Conservation (phyloP, 805 yeast genomes). For the Candida verbasci region DNA sequence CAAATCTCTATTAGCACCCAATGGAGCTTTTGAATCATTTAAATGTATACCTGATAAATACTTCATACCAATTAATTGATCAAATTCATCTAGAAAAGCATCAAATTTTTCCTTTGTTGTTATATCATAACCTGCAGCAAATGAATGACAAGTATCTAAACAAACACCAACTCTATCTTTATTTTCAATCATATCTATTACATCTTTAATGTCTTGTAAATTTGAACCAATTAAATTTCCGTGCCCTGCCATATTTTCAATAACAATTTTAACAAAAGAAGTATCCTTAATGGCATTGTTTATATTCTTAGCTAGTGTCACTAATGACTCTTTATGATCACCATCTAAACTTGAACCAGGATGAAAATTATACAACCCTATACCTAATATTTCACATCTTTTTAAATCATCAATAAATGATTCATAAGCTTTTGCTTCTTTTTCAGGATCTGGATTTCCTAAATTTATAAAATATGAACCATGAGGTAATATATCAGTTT, state of each 20-base stretch:
- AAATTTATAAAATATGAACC: conserved; percentile 91
- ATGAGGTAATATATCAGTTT: conserved; percentile 84
- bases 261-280: conserved; percentile 73
- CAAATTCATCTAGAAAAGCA: conserved; percentile 74
- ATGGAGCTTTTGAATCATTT: conserved; percentile 93
- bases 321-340: conserved; percentile 61
- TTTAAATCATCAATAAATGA: conserved; percentile 82
- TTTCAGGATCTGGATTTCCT: conserved; percentile 84
- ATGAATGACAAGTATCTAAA: conserved; percentile 92
- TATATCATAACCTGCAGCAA: conserved; percentile 94
- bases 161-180: conserved; percentile 91
- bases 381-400: conserved; percentile 79
- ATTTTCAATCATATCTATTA: conserved; percentile 74
- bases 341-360: conserved; percentile 82
- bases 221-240: conserved; percentile 85
- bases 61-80: conserved; percentile 64
- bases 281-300: conserved; percentile 77
- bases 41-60: conserved; percentile 80
- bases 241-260: conserved; percentile 98
- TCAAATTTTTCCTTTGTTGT: conserved; percentile 53
- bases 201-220: conserved; percentile 68
- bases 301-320: conserved; percentile 69
- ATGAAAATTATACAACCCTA: conserved; percentile 88
- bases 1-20: conserved; percentile 83
- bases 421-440: conserved; percentile 67